Percentiles rank a stretch among this genome's conserved stretches.
Evolutionary conservation across 2,329 filamentous ascomycete genomes (phyloP).

Genomic region (Aspergillus fructus): DNA sequence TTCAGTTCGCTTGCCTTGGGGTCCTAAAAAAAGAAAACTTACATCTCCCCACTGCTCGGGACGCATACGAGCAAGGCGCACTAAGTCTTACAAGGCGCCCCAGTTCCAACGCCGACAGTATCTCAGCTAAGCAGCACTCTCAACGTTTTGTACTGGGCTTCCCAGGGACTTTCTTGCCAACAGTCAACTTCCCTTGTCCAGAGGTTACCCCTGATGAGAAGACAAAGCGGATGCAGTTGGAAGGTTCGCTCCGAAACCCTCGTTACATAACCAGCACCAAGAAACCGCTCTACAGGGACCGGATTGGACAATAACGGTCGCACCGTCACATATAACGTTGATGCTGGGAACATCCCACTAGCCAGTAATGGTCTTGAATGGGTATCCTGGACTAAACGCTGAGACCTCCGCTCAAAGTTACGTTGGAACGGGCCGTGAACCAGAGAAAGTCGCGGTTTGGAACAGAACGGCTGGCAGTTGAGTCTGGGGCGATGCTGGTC

Average conservation of each 20-base stretch:
- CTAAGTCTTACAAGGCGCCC: background rate
- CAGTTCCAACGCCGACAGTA: background rate
- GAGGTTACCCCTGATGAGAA: background rate
- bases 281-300: background rate
- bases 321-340: constrained; percentile 11
- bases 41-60: background rate
- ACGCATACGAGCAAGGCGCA: constrained; percentile 4
- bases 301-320: background rate
- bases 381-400: constrained; percentile 11
- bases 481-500: background rate
- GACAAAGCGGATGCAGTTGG: background rate
- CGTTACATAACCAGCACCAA: constrained; percentile 13
- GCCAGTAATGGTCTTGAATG: constrained; percentile 14
- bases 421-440: constrained; percentile 14
- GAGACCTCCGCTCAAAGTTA: constrained; percentile 15
- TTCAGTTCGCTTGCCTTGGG: background rate
- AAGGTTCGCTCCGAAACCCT: constrained; percentile 31
- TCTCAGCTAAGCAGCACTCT: background rate
- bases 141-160: background rate
- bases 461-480: constrained; percentile 9
- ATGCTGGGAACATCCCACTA: constrained; percentile 2
- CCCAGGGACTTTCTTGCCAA: constrained; percentile 1
- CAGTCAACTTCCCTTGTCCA: constrained; percentile 1
- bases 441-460: constrained; percentile 10
- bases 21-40: constrained; percentile 7